Evolutionary conservation across 163 green algal genomes (phyloP).

Genomic region (Coccomyxa subellipsoidea): DNA sequence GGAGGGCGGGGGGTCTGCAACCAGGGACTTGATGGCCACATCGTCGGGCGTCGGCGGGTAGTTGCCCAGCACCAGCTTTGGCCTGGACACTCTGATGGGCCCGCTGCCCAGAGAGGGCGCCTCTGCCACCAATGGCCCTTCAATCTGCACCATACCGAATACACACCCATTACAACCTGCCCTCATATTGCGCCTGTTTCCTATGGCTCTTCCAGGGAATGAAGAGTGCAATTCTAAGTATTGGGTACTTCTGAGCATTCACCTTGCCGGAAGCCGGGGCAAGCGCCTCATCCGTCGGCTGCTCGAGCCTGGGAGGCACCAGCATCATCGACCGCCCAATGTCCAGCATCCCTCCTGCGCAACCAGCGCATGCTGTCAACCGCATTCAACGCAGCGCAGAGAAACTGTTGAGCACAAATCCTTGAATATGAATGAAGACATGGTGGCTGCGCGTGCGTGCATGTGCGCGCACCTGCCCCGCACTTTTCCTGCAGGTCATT

Average conservation of each 20-base stretch:
- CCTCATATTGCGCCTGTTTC: no score
- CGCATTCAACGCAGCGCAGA: no score
- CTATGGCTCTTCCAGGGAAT: no score
- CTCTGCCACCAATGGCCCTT: neutral
- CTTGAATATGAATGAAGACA: neutral
- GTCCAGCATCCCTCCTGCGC: conserved; percentile 17
- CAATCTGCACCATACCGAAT: neutral
- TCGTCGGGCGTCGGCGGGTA: neutral
- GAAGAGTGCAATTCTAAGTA: no score
- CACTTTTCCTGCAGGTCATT: neutral
- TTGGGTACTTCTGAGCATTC: no score
- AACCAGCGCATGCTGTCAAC: neutral
- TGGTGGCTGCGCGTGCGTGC: no score
- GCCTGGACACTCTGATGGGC: neutral
- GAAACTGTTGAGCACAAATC: neutral
- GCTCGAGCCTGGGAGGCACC: neutral
- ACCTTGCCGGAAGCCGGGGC: neutral
- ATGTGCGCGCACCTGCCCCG: neutral
- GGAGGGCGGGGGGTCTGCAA: neutral
- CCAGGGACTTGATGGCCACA: neutral
- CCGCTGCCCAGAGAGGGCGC: neutral
- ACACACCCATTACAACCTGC: no score
- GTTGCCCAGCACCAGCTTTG: neutral
- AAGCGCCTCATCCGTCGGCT: neutral
- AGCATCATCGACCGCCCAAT: conserved; percentile 12